Evolutionary conservation across 2,329 filamentous ascomycete genomes (phyloP), one percentile per base, ranked within the genome.

Genomic region (Fusarium sp.): DNA sequence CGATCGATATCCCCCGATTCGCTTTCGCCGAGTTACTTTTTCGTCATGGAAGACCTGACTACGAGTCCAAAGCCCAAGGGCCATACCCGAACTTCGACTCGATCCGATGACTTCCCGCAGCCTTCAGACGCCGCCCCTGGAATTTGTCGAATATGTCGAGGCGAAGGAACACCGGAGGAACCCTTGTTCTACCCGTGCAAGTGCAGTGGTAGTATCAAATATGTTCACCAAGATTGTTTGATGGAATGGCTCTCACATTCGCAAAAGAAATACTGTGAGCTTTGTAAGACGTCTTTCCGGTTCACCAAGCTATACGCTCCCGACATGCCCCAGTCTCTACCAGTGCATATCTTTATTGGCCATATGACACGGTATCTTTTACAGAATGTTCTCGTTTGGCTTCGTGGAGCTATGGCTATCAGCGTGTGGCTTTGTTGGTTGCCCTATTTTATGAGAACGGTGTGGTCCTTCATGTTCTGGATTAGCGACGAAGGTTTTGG

Each of bases 211-310:
- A 98, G 95, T 82, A 99, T 99, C 83, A 98, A 97, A 83, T 97
- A 92, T 77, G 96, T 99, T 67, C 96, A 99, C 80, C 96, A 99
- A 81, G 93, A 97, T 79, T 99, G 96, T 80, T 84, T 99, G 81
- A 97, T 99, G 92, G 94, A 98, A 82, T 99, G 96, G 96, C 86
- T 99, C 24, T 95, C 94, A 52, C 97, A 99, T 81, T 98, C 96
- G 3, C 94, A 99, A 80, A 99, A 99, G 88, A 98, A 98, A 81
- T 93, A 99, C 84, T 99, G 97, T 85, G 96, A 99, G 84, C 90
- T 99, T 38, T 99, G 96, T 89, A 99, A 99, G 84, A 99, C 96
- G 4, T 91, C 94, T 0, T 99, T 98, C 78, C 92, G 94, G 65
- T 99, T 99, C 84, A 99, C 96, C 56, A 99, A 99, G 82, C 88